Conservation (phyloP, 2,329 filamentous ascomycete genomes). For the Alternaria triticimaculans region DNA sequence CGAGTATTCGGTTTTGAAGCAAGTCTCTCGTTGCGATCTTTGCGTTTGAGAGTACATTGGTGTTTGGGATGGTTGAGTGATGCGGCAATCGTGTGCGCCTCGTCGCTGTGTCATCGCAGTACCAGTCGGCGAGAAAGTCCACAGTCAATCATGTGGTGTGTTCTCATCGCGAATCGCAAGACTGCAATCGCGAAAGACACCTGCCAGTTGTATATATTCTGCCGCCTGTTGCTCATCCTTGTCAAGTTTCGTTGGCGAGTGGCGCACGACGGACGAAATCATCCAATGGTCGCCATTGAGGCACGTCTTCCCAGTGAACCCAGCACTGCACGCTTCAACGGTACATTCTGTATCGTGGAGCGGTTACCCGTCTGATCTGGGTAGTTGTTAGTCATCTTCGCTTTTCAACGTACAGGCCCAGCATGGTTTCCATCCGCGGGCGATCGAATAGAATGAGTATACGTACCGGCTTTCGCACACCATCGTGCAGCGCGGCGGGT, state of each 20-base stretch:
- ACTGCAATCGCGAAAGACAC: background rate
- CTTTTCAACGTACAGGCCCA: background rate
- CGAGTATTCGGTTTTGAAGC: background rate
- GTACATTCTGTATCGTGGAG: background rate
- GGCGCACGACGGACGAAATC: background rate
- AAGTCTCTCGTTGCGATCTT: background rate
- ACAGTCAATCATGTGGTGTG: background rate
- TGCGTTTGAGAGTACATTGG: background rate
- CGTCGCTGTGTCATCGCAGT: background rate
- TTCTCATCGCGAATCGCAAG: background rate
- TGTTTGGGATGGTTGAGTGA: background rate
- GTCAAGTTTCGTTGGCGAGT: background rate
- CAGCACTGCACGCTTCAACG: background rate
- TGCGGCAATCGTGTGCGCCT: background rate
- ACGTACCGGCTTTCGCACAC: background rate
- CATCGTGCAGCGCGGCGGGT: background rate
- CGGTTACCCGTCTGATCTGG: background rate
- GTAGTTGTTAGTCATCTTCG: background rate
- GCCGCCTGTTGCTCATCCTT: background rate
- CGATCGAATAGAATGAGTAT: background rate
- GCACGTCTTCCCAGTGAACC: background rate
- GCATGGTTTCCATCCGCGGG: background rate
- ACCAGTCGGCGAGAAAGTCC: background rate
- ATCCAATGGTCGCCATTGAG: background rate
- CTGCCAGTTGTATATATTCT: background rate